A percentile compares a stretch with the other conserved stretches of the same genome.
Conservation (phyloP, 768 basidiomycete genomes). For the Leucocoprinus leucothites region DNA sequence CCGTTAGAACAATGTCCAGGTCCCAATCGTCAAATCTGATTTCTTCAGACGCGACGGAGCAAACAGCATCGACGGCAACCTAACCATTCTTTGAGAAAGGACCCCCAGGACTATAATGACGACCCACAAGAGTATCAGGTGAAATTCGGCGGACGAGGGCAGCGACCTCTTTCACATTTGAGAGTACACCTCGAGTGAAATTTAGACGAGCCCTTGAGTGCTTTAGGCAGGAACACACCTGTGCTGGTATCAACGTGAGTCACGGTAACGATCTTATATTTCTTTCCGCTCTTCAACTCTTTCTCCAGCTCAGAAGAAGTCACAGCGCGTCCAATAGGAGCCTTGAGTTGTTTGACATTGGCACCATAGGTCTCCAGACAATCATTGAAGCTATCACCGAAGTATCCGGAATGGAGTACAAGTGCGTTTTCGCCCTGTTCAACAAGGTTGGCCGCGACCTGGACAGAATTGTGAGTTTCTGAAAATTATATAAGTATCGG, state of each 20-base stretch:
- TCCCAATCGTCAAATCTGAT: constrained; percentile 93
- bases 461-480: constrained; percentile 7
- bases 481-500: not conserved
- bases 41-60: constrained; percentile 94
- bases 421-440: constrained; percentile 75
- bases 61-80: constrained; percentile 91
- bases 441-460: constrained; percentile 91
- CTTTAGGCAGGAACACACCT: constrained; percentile 32
- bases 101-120: not conserved
- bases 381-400: constrained; percentile 87
- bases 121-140: constrained; percentile 74
- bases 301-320: constrained; percentile 52
- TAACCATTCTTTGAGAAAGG: constrained; percentile 20
- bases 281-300: constrained; percentile 47
- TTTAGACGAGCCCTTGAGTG: not conserved
- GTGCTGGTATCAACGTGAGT: constrained; percentile 96
- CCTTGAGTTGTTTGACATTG: constrained; percentile 78
- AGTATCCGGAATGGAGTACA: constrained; percentile 90
- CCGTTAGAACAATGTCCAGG: constrained; percentile 83
- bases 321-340: constrained; percentile 79
- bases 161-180: constrained; percentile 74
- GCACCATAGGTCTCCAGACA: constrained; percentile 90
- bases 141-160: constrained; percentile 71
- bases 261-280: constrained; percentile 87
- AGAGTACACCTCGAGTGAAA: constrained; percentile 65